phyloP scores from a whole-genome alignment of 805 yeast species.

The Lachancea quebecensis region DNA sequence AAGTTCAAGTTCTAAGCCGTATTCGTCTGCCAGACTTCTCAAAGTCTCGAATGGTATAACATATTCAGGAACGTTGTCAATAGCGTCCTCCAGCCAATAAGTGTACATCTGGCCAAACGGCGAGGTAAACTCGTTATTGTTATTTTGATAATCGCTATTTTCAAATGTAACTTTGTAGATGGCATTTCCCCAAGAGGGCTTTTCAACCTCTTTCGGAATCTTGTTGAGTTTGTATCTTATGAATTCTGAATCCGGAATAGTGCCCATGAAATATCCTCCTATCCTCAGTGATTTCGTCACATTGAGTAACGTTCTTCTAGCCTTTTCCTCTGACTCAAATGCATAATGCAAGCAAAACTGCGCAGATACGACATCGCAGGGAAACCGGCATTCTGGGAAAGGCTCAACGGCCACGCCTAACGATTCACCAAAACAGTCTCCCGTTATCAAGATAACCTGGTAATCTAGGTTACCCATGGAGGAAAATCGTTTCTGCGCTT shows the following conservation, averaged over 20 bases:
- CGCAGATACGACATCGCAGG: conserved; percentile 81
- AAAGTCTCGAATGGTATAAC: conserved; percentile 91
- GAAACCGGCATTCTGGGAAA: conserved; percentile 62
- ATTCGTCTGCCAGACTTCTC: conserved; percentile 76
- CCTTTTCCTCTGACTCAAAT: conserved; percentile 76
- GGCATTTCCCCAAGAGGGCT: conserved; percentile 72
- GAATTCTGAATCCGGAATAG: conserved; percentile 87
- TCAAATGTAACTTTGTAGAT: conserved; percentile 77
- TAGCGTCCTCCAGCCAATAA: conserved; percentile 84
- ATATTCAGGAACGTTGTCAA: conserved; percentile 93
- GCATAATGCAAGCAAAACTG: conserved; percentile 96
- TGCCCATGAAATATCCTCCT: conserved; percentile 89
- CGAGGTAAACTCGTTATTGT: conserved; percentile 60
- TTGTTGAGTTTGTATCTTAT: conserved; percentile 57
- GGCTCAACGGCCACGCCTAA: conserved; percentile 61
- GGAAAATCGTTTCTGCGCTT: conserved; percentile 69
- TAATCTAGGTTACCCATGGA: conserved; percentile 54
- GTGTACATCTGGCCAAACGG: conserved; percentile 81
- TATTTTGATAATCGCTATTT: conserved; percentile 56
- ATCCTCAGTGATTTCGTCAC: conserved; percentile 65
- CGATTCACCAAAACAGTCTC: conserved; percentile 77
- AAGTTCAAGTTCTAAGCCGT: conserved; percentile 62
- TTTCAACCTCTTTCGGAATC: conserved; percentile 44
- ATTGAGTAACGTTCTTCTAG: conserved; percentile 63
- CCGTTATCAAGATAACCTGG: conserved; percentile 80